These are phyloP conservation scores for Aspergillus ustus DNA, from an alignment of 2,329 filamentous ascomycete genomes.

Conservation along the genomic window DNA sequence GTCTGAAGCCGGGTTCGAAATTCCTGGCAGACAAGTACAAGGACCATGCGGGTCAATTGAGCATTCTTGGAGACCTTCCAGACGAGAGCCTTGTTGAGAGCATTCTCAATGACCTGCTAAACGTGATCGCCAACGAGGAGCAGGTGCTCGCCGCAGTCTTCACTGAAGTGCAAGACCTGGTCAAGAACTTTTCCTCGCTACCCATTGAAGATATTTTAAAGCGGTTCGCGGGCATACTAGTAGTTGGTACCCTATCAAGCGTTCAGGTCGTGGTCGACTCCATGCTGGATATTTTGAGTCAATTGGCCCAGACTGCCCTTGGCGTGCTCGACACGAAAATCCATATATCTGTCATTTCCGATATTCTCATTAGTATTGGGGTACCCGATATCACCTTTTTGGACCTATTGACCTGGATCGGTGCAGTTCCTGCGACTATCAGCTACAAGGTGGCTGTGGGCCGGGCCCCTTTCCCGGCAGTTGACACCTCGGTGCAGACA, in stretches of 20 bases:
- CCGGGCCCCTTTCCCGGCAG: slow-evolving; percentile 8
- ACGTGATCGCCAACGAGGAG: too few relatives aligned
- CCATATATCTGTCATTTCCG: slow-evolving; percentile 19
- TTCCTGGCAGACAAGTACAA: too few relatives aligned
- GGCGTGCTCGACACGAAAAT: slow-evolving; percentile 14
- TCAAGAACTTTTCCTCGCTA: neutral
- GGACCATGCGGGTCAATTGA: too few relatives aligned
- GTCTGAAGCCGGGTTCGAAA: too few relatives aligned
- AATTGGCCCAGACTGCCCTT: slow-evolving; percentile 1
- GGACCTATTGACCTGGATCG: slow-evolving; percentile 14
- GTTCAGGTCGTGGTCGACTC: slow-evolving; percentile 12
- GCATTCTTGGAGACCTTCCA: too few relatives aligned
- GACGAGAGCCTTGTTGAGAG: too few relatives aligned
- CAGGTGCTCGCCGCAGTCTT: too few relatives aligned
- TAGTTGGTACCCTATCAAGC: neutral
- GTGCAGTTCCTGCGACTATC: slow-evolving; percentile 5
- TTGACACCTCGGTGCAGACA: neutral
- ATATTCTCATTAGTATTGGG: slow-evolving; percentile 12
- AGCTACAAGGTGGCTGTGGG: slow-evolving; percentile 10
- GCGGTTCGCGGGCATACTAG: neutral
- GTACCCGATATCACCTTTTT: slow-evolving; percentile 13
- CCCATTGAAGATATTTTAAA: slow-evolving; percentile 3
- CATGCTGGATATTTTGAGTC: slow-evolving; percentile 6
- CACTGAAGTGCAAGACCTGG: neutral
- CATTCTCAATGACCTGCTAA: too few relatives aligned